Conservation (phyloP, 306 rosid genomes). For the Castanea mollissima region DNA sequence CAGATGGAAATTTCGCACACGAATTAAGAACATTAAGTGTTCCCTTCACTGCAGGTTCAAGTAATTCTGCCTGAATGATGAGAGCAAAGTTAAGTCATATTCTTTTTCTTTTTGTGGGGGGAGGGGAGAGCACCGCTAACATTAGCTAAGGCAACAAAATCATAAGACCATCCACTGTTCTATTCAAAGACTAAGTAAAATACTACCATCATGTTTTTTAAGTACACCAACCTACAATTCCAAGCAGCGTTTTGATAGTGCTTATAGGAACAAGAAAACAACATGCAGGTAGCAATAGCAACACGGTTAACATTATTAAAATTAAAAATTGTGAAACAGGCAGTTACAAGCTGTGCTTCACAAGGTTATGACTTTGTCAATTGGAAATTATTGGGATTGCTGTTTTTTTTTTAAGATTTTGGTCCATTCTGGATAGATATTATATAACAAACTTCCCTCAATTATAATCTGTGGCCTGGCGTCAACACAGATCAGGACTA, state of each 20-base stretch:
- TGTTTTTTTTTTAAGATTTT: no score
- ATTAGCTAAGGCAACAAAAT: not conserved
- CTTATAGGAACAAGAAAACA: not conserved
- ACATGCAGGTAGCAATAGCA: not conserved
- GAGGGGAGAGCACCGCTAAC: not conserved
- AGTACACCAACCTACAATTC: not conserved
- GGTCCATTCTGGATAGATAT: no score
- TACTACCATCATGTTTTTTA: not conserved
- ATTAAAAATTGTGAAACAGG: not conserved
- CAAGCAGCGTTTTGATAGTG: not conserved
- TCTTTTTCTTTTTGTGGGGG: not conserved
- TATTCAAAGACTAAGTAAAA: not conserved
- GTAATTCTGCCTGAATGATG: constrained; percentile 42
- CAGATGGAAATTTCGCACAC: constrained; percentile 33
- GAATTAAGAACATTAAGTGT: constrained; percentile 54
- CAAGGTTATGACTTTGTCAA: not conserved
- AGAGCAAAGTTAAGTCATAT: not conserved
- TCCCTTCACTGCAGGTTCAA: constrained; percentile 61
- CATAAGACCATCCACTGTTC: not conserved
- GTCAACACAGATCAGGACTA: not conserved
- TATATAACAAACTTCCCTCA: not conserved
- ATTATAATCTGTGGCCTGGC: not conserved
- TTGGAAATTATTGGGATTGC: no score
- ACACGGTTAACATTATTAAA: not conserved
- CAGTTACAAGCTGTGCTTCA: not conserved